Base-by-base conservation (phyloP, 75 land plant species). In the Selaginella moellendorffii region DNA sequence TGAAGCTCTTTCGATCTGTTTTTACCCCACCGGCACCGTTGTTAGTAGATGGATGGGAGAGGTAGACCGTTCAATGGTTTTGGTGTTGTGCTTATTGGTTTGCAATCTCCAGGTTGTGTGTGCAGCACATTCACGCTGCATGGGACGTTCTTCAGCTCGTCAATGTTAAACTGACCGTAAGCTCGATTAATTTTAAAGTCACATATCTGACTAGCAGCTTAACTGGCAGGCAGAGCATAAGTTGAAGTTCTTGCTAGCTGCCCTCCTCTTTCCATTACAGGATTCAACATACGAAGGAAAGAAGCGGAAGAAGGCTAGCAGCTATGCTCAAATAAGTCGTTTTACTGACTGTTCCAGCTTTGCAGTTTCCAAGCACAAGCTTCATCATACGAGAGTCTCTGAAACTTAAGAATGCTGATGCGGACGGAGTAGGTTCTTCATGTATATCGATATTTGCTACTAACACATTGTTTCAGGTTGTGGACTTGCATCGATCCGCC, bases 371-470 rank as follows among this genome's bases (percentile, higher is more conserved):
- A 24, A 67, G 79, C 26, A 63, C 78, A 25, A 78, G 67, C 53
- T 54, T 63, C 53, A 79, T 90, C 56, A 77, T 86, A 22, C 78
- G 73, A 28, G 73, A 78, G 24, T 86, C 87, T 30, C 77, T 90
- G 36, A 86, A 86, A 73, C 74, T 82, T 24, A 90, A 80, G 71
- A 72, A 72, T 22, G 77, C 69, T 64, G 90, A 90, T 84, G 85
- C 83, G 31, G 77, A 82, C 21, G 74, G 66, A 61, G 97, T 85
- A 21, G 65, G 85, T 65, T 1, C 52, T 9, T 61, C 14, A 10
- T 46, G 51, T 18, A 30, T 29, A 0, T 65, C 22, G 61, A 26
- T 52, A 42, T 19, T 56, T 46, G n/a, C 14, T 23, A 30, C 2
- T 31, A 62, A 31, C 9, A 27, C 21, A 36, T 54, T 62, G 0